Evolutionary conservation across 805 yeast species (phyloP).

Genomic region (Metschnikowia peoriensis): DNA sequence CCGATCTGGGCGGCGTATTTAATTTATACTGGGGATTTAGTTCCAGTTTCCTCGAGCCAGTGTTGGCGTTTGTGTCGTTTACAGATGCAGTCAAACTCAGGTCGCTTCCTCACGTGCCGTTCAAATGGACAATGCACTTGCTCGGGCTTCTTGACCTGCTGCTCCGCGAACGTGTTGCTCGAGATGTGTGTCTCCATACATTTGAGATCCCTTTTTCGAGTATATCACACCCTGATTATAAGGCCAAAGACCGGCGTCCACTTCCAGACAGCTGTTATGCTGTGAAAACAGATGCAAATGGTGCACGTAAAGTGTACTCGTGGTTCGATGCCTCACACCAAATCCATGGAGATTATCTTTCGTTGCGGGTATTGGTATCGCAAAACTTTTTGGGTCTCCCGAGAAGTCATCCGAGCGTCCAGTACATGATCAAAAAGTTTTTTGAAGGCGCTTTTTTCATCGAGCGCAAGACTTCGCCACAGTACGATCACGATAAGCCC

Average conservation of each 20-base stretch:
- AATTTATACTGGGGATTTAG: slow-evolving; percentile 36
- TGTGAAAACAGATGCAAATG: slow-evolving; percentile 6
- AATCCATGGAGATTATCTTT: slow-evolving; percentile 12
- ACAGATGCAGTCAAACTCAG: slow-evolving; percentile 24
- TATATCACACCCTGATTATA: slow-evolving; percentile 31
- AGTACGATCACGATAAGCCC: slow-evolving; percentile 10
- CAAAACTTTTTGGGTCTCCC: slow-evolving; percentile 15
- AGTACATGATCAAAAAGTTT: slow-evolving; percentile 22
- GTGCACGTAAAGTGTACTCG: slow-evolving; percentile 8
- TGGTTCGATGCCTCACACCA: slow-evolving; percentile 20
- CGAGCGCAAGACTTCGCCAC: slow-evolving; percentile 14
- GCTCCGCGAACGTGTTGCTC: slow-evolving; percentile 25
- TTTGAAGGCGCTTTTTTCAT: slow-evolving; percentile 26
- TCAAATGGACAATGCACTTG: slow-evolving; percentile 16
- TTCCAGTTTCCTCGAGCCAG: slow-evolving; percentile 24
- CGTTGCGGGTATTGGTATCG: slow-evolving; percentile 13
- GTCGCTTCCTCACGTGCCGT: slow-evolving; percentile 17
- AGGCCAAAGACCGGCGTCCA: slow-evolving; percentile 1
- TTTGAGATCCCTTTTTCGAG: slow-evolving; percentile 26
- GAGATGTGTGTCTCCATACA: slow-evolving; percentile 19
- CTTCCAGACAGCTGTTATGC: slow-evolving; percentile 14
- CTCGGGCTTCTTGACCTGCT: slow-evolving; percentile 17
- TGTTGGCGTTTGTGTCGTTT: slow-evolving; percentile 25
- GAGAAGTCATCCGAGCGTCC: slow-evolving; percentile 27
- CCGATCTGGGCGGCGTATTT: slow-evolving; percentile 19